Evolutionary conservation across 2,329 filamentous ascomycete genomes (phyloP), one percentile per base, ranked within the genome.

Genomic region (Lojkania enalia): DNA sequence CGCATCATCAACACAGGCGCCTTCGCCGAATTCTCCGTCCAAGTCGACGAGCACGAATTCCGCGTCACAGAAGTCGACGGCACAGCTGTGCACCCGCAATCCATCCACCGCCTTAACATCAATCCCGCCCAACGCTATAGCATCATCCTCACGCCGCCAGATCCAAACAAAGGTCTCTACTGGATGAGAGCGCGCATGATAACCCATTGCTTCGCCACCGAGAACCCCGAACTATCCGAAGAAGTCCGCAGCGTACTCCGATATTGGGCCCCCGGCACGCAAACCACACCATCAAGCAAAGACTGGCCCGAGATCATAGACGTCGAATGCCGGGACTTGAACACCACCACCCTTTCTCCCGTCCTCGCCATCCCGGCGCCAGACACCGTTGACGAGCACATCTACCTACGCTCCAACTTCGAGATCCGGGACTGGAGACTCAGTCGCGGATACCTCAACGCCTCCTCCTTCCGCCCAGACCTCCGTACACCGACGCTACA

Each of bases 1-100:
- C 84, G 84, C 32, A 74, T 90, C 46, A 74, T 89, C 55, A 90
- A 89, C 56, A 80, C 89, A 15, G 86, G 83, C 12, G 87, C 86
- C 13, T 90, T 89, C 70, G 72, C 74, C 1, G 72, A 72, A 9
- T 76, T 78, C 48, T 72, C 74, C 40, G 70, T 80, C 45, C 79
- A 82, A 37, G 70, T 88, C 29, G 86, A 88, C 49, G 78, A 84
- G 52, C 85, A 88, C 49, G 62, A 73, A 36, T 76, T 85, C 39
- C 74, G 76, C 25, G 70, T 88, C 29, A 83, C 82, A 2, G 85
- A 88, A 63, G 81, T 84, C 0, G 85, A 88, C 59, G 84, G 84
- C 5, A 85, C 80, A 3, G 74, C 80, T 20, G 76, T 87, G 3
- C 66, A 75, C 21, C 83, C 85, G 0, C 66, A 74, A 6, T 68